Conservation (phyloP, 2,329 filamentous ascomycete species). For the Ophiostoma triangulosporum region DNA sequence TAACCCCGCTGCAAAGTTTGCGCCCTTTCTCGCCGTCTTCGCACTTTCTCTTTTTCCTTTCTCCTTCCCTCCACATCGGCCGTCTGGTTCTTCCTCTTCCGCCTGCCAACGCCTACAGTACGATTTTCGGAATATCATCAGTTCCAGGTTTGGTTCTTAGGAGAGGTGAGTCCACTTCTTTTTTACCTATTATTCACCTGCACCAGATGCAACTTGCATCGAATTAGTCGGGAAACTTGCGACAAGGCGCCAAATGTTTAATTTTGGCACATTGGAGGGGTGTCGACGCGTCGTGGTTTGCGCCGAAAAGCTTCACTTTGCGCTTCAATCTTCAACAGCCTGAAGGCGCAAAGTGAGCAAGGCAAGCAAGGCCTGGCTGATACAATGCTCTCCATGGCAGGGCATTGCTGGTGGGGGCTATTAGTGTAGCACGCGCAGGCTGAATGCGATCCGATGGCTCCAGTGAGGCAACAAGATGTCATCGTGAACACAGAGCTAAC, state of each 20-base stretch:
- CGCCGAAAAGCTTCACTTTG: neutral
- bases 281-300: neutral
- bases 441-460: neutral
- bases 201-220: neutral
- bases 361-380: neutral
- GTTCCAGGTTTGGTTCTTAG: constrained; percentile 9
- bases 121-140: constrained; percentile 22
- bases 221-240: neutral
- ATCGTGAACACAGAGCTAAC: neutral
- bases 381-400: neutral
- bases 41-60: constrained; percentile 10
- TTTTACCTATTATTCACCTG: neutral
- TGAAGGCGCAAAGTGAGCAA: neutral
- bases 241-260: neutral
- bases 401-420: neutral
- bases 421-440: neutral
- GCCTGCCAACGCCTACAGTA: constrained; percentile 12
- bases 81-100: constrained; percentile 36
- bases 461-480: neutral
- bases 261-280: neutral
- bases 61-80: constrained; percentile 15
- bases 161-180: constrained; percentile 14
- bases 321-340: neutral
- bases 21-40: neutral
- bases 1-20: neutral